phyloP scores from a whole-genome alignment of 371 early-diverging fungal genomes.

The Rhizopus sp. region DNA sequence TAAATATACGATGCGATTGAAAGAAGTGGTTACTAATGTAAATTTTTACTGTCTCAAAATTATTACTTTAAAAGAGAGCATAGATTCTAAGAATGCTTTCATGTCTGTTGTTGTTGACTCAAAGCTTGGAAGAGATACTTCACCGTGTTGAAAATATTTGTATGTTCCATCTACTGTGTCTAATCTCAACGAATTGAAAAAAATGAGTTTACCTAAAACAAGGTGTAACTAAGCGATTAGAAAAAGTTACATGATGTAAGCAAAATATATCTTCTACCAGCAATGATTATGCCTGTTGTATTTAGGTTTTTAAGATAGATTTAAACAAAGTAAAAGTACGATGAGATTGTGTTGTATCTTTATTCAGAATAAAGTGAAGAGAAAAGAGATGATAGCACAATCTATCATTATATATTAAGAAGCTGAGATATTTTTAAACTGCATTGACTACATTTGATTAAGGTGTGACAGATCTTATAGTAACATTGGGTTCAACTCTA shows the following conservation, averaged over 20 bases:
- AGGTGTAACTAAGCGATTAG: constrained; percentile 4
- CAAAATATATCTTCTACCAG: constrained; percentile 11
- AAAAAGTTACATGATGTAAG: constrained; percentile 6
- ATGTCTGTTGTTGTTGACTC: constrained; percentile 6
- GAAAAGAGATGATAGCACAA: too few relatives aligned
- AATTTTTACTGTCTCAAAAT: constrained; percentile 1
- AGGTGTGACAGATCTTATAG: too few relatives aligned
- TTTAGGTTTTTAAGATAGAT: too few relatives aligned
- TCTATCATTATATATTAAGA: too few relatives aligned
- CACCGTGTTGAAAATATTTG: not conserved
- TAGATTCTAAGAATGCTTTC: constrained; percentile 7
- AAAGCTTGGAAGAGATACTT: constrained; percentile 10
- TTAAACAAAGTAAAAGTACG: too few relatives aligned
- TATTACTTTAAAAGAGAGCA: constrained; percentile 10
- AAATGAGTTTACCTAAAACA: constrained; percentile 9
- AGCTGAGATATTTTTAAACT: too few relatives aligned
- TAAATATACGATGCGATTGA: constrained; percentile 9
- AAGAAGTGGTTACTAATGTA: constrained; percentile 2
- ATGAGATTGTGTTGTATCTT: too few relatives aligned
- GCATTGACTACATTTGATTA: too few relatives aligned
- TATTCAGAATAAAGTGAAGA: too few relatives aligned
- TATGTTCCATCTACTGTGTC: constrained; percentile 5
- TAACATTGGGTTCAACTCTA: too few relatives aligned
- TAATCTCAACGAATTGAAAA: constrained; percentile 8
- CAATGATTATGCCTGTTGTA: not conserved